Conservation (phyloP, 495 filamentous ascomycete species). For the Trichocladium uniseriatum region DNA sequence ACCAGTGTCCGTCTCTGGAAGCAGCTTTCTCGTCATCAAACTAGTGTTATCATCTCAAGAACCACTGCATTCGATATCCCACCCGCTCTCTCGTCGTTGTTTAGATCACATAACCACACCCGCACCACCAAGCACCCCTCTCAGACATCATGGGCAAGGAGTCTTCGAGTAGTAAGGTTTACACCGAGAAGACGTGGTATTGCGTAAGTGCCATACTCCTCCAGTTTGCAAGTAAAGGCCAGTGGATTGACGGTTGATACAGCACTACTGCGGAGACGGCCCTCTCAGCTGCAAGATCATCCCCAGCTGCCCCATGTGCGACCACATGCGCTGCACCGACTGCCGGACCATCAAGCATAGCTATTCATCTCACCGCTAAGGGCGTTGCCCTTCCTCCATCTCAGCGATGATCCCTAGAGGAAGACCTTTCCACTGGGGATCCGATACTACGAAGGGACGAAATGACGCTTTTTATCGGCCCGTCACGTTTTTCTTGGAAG, state of each 20-base stretch:
- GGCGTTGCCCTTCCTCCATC: not conserved
- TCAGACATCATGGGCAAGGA: not conserved
- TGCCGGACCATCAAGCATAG: not conserved
- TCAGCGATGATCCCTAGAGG: too few species aligned
- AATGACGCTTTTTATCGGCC: not conserved
- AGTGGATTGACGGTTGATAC: not conserved
- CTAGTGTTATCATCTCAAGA: not conserved
- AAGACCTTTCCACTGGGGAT: too few species aligned
- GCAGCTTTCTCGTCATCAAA: not conserved
- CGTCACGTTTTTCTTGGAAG: not conserved
- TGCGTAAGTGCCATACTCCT: conserved; percentile 1
- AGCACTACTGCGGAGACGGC: conserved; percentile 6
- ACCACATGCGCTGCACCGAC: not conserved
- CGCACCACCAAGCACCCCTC: not conserved
- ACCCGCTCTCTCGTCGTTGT: not conserved
- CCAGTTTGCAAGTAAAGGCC: not conserved
- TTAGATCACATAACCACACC: not conserved
- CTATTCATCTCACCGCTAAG: not conserved
- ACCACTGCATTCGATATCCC: not conserved
- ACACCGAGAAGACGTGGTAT: conserved; percentile 1
- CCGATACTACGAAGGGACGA: too few species aligned
- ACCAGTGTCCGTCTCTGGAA: not conserved
- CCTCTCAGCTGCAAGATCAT: not conserved
- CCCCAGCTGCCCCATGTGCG: not conserved
- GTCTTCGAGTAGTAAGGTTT: not conserved